These are phyloP conservation scores for Nidularia pulvinata DNA, from an alignment of 768 basidiomycete species.

Conservation along the genomic window DNA sequence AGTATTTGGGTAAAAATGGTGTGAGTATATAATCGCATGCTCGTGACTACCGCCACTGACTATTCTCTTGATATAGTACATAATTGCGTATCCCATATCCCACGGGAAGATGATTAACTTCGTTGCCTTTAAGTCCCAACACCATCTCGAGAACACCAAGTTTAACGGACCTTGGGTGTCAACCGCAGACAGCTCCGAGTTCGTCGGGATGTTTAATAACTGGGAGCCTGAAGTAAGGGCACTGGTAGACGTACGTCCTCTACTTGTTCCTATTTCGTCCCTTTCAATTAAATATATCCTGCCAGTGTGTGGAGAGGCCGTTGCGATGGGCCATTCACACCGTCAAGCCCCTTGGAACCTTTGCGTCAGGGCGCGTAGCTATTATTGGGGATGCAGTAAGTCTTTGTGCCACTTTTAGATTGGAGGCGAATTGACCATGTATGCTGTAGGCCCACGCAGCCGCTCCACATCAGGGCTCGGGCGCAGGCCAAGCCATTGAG, in stretches of 20 bases:
- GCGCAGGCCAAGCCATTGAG: slow-evolving; percentile 61
- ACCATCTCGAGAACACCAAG: slow-evolving; percentile 49
- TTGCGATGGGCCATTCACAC: slow-evolving; percentile 67
- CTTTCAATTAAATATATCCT: slow-evolving; percentile 4
- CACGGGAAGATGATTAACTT: slow-evolving; percentile 61
- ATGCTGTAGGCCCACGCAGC: slow-evolving; percentile 43
- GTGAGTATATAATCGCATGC: slow-evolving; percentile 21
- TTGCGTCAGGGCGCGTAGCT: slow-evolving; percentile 46
- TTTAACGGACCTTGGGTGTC: slow-evolving; percentile 54
- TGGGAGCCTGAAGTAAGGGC: slow-evolving; percentile 65
- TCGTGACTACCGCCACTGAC: background rate
- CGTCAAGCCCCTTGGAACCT: slow-evolving; percentile 47
- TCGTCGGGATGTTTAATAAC: slow-evolving; percentile 38
- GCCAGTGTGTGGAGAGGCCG: slow-evolving; percentile 51
- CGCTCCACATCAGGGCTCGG: slow-evolving; percentile 55
- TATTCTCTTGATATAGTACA: slow-evolving; percentile 35
- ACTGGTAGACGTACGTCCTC: slow-evolving; percentile 46
- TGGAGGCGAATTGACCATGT: too few relatives aligned
- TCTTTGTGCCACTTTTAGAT: background rate
- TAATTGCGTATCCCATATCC: slow-evolving; percentile 63
- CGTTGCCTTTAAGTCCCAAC: slow-evolving; percentile 51
- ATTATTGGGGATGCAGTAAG: slow-evolving; percentile 52
- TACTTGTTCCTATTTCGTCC: background rate
- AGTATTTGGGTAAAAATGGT: slow-evolving; percentile 60
- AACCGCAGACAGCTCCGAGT: slow-evolving; percentile 40